phyloP scores from a whole-genome alignment of 177 flowering plant genomes.

The Vitis hybrid region DNA sequence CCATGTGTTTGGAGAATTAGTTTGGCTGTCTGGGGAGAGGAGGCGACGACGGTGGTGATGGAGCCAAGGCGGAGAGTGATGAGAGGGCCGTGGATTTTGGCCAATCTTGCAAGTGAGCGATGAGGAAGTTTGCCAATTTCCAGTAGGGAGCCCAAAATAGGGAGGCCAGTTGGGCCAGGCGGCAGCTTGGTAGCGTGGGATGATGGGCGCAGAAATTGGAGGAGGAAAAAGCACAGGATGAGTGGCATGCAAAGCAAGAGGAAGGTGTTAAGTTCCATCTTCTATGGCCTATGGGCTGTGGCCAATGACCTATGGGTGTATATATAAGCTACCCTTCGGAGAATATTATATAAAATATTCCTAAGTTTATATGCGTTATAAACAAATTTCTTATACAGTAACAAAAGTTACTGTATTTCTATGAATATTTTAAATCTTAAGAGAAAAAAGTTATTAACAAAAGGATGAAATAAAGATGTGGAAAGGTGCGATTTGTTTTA shows the following conservation, averaged over 20 bases:
- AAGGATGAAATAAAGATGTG: no score
- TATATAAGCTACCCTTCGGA: no score
- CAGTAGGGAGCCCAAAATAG: constrained; percentile 23
- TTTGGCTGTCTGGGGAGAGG: constrained; percentile 27
- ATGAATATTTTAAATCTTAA: no score
- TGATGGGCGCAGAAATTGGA: background rate
- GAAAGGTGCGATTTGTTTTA: no score
- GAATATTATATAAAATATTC: no score
- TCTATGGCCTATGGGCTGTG: no score
- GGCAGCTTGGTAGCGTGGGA: constrained; percentile 2
- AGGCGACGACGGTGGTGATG: constrained; percentile 24
- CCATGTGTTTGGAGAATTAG: constrained; percentile 28
- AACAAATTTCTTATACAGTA: no score
- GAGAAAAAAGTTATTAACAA: no score
- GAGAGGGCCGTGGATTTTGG: constrained; percentile 22
- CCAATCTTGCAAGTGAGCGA: constrained; percentile 10
- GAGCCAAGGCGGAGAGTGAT: constrained; percentile 26
- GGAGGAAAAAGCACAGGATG: no score
- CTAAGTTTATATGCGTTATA: no score
- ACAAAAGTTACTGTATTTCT: no score
- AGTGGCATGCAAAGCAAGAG: background rate
- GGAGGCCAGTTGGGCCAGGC: constrained; percentile 23
- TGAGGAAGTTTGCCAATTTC: constrained; percentile 20
- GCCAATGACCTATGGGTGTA: no score
- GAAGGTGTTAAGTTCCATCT: background rate